Base-by-base conservation (phyloP, 805 yeast species). In the Starmerella vaccinii region DNA sequence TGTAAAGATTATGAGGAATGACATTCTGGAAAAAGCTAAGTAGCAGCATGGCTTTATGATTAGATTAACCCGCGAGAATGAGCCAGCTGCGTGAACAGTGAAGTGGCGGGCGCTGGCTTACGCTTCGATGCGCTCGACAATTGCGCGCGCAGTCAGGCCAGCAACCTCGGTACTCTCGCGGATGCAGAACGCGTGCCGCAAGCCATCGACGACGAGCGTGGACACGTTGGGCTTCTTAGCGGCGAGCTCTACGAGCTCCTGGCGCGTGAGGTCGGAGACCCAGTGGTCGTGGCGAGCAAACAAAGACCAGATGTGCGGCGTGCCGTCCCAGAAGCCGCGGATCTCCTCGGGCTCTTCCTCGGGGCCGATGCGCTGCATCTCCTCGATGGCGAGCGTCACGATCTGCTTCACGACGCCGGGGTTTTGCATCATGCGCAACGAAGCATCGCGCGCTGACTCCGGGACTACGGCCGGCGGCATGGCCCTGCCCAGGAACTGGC, bases 271-370 rank as follows among this genome's bases (percentile, higher is more conserved):
- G 44, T 74, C 70, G 49, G 70, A 69, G 2, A 82, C 80, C 89
- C 89, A 82, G 59, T 78, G 78, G 61, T 82, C 90, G 26, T 67
- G 60, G n/a, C 63, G 64, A 5, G 82, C 81, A 56, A 78, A 80
- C 50, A 75, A 74, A 4, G 71, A 61, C 84, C 84, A 80, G n/a
- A 76, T 65, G 12, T 54, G 49, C 40, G 63, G 61, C 13, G 65
- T 57, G 9, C 64, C 54, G 60, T 72, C 73, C 65, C 83, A 81
- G 52, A 77, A 69, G 8, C 63, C 70, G 57, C 71, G 71, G 23
- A 65, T 51, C 15, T 59, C 67, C 16, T 35, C 47, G 9, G 60
- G 50, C 46, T 57, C 58, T 13, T 49, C 33, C 41, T 76, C 77
- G n/a, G 70, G 65, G 37, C 68, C 68, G 26, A 82, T 80, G 4